Conservation (phyloP, 148 eudicot genomes). For the Nepenthes mirabilis region DNA sequence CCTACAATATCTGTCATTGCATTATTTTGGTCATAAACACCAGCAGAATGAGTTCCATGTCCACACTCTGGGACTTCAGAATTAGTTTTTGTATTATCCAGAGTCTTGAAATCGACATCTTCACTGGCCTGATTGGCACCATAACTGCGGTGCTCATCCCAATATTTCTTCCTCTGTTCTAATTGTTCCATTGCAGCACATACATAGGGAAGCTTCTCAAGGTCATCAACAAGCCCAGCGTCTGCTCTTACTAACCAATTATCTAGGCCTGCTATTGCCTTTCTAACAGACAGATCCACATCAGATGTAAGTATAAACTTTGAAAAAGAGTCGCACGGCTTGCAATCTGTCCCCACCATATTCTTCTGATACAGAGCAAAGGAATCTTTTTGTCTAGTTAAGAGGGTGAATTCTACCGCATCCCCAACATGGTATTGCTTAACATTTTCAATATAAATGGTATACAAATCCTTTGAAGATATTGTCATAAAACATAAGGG, state of each 20-base stretch:
- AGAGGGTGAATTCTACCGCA: constrained; percentile 51
- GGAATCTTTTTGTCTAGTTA: constrained; percentile 69
- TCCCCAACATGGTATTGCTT: constrained; percentile 49
- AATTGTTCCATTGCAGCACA: constrained; percentile 84
- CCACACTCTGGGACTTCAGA: constrained; percentile 3
- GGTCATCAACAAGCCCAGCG: constrained; percentile 87
- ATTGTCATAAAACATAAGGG: constrained; percentile 86
- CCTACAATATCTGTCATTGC: constrained; percentile 12
- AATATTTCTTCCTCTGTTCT: constrained; percentile 63
- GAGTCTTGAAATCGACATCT: constrained; percentile 13
- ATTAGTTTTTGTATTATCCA: constrained; percentile 6
- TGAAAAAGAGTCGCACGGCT: constrained; percentile 47
- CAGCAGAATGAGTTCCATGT: constrained; percentile 10
- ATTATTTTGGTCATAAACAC: constrained; percentile 9
- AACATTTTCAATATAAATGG: constrained; percentile 67
- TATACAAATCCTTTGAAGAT: constrained; percentile 76
- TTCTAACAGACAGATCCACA: constrained; percentile 76
- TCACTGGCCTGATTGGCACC: constrained; percentile 11
- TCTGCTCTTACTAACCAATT: constrained; percentile 90
- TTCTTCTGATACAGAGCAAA: constrained; percentile 41
- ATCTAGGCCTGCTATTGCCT: constrained; percentile 74
- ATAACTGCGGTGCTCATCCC: constrained; percentile 41
- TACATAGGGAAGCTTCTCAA: constrained; percentile 92
- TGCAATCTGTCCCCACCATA: constrained; percentile 20
- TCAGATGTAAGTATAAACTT: constrained; percentile 80